Conservation (phyloP, 345 rosid species). For the Passiflora organensis region DNA sequence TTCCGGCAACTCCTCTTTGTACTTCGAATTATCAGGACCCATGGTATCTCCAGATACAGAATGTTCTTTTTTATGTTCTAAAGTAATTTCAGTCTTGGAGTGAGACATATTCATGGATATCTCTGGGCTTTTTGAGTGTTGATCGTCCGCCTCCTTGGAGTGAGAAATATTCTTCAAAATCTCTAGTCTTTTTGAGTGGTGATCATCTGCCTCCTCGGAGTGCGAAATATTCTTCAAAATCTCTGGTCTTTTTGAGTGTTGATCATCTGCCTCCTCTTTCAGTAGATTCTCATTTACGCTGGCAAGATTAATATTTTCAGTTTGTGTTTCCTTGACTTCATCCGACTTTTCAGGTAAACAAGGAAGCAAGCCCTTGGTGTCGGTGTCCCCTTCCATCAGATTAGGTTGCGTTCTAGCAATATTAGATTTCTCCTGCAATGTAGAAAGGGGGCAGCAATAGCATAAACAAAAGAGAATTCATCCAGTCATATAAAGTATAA, state of each 20-base stretch:
- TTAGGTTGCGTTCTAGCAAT: conserved; percentile 4
- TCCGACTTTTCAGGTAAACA: conserved; percentile 1
- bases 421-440: conserved; percentile 1
- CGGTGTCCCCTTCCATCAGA: not conserved
- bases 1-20: not conserved
- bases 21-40: not conserved
- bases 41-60: not conserved
- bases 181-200: not conserved
- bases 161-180: conserved; percentile 15
- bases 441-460: not conserved
- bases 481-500: too few relatives aligned
- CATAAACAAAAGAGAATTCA: too few relatives aligned
- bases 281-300: not conserved
- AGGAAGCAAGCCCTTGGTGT: not conserved
- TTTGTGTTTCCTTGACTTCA: conserved; percentile 7
- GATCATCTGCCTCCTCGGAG: conserved; percentile 3
- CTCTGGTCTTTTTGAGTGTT: too few relatives aligned
- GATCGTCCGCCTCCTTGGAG: conserved; percentile 2
- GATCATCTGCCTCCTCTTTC: too few relatives aligned
- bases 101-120: conserved; percentile 13
- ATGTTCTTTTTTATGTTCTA: conserved; percentile 4
- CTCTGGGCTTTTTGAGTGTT: too few relatives aligned
- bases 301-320: conserved; percentile 9
- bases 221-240: not conserved
- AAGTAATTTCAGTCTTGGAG: not conserved